Percentiles rank a stretch among this genome's conserved stretches.
These are phyloP conservation scores for Boletus huronensis DNA, from an alignment of 768 basidiomycete species.

Conservation along the genomic window DNA sequence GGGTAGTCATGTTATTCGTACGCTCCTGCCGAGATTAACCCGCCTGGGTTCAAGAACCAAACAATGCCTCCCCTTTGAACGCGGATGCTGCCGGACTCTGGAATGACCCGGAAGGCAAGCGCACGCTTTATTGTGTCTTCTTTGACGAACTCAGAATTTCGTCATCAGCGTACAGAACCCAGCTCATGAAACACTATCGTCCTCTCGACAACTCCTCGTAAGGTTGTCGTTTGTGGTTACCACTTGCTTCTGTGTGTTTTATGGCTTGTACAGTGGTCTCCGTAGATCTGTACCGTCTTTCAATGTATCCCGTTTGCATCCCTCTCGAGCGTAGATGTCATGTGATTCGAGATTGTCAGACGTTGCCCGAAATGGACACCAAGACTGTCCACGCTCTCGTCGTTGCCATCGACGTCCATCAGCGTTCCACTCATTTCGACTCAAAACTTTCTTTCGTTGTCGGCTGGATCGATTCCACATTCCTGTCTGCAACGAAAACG, in stretches of 20 bases:
- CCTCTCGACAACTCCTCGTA: conserved; percentile 41
- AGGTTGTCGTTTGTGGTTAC: conserved; percentile 4
- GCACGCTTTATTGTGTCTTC: not conserved
- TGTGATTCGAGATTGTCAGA: too few relatives aligned
- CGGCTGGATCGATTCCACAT: not conserved
- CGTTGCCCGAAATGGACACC: too few relatives aligned
- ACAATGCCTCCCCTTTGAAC: conserved; percentile 90
- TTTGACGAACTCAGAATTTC: not conserved
- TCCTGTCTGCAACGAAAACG: not conserved
- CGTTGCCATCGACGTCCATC: not conserved
- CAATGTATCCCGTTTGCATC: conserved; percentile 12
- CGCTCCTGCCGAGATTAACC: not conserved
- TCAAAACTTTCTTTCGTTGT: not conserved
- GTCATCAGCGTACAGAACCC: conserved; percentile 60
- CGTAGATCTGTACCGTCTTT: conserved; percentile 15
- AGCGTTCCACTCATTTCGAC: not conserved
- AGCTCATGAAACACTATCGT: conserved; percentile 72
- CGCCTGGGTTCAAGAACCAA: conserved; percentile 59
- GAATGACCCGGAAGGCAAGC: conserved; percentile 63
- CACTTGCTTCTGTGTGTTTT: conserved; percentile 4
- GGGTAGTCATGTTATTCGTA: conserved; percentile 21
- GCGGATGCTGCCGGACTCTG: conserved; percentile 82
- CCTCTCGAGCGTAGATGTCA: not conserved
- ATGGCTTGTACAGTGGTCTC: not conserved
- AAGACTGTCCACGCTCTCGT: not conserved